phyloP scores from a whole-genome alignment of 805 yeast species.

The Hanseniaspora occidentalis region DNA sequence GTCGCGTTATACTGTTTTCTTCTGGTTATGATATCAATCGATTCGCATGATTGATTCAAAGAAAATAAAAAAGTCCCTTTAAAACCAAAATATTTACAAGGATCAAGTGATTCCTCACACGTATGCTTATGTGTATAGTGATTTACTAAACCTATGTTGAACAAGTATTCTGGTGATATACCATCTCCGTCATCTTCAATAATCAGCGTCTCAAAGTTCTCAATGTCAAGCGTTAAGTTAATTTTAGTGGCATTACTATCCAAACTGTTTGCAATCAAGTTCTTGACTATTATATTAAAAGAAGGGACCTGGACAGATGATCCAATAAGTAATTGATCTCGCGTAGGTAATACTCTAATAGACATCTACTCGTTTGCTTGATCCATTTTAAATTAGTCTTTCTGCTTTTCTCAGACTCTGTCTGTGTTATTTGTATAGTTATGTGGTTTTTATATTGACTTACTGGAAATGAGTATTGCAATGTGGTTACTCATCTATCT shows the following conservation, averaged over 20 bases:
- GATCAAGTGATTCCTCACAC: too few relatives aligned
- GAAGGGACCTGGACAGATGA: constrained; percentile 28
- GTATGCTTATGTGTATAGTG: constrained; percentile 32
- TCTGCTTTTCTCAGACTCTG: too few relatives aligned
- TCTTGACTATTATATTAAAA: constrained; percentile 32
- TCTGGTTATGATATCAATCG: constrained; percentile 39
- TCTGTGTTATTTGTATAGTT: too few relatives aligned
- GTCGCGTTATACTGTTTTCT: too few relatives aligned
- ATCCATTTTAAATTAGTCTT: too few relatives aligned
- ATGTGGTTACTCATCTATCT: too few relatives aligned
- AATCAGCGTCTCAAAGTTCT: constrained; percentile 19
- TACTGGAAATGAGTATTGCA: too few relatives aligned
- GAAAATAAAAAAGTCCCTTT: constrained; percentile 61
- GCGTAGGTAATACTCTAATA: neutral
- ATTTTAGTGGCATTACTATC: constrained; percentile 38
- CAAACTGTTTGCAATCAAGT: constrained; percentile 40
- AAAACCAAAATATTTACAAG: too few relatives aligned
- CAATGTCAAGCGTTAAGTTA: constrained; percentile 25
- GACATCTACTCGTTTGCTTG: neutral
- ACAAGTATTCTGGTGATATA: constrained; percentile 36
- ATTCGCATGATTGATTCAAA: constrained; percentile 32
- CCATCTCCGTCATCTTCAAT: constrained; percentile 70
- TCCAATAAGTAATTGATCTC: constrained; percentile 9
- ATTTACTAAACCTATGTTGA: constrained; percentile 29
- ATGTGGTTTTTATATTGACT: too few relatives aligned